Conservation (phyloP, 176 grass and related monocot genomes). For the Eragrostis curvula region DNA sequence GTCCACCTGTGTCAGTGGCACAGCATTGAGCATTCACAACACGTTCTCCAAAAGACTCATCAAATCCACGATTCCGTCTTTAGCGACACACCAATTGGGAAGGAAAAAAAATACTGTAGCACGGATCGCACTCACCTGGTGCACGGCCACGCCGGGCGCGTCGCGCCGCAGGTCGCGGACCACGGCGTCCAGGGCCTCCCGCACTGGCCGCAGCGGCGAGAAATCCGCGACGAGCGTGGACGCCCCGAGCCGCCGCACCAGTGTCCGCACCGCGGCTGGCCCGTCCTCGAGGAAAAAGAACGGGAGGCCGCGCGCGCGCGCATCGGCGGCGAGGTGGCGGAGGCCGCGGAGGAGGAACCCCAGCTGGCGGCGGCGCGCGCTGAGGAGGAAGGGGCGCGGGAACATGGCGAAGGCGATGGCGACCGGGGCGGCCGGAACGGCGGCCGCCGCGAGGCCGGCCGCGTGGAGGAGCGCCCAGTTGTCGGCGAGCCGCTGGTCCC, state of each 20-base stretch:
- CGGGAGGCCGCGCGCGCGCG: conserved; percentile 47
- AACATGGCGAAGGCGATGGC: conserved; percentile 76
- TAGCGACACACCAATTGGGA: not conserved
- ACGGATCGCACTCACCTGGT: conserved; percentile 48
- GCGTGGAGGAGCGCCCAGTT: conserved; percentile 98
- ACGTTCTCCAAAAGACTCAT: not conserved
- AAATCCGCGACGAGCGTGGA: conserved; percentile 79
- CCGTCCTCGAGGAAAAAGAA: conserved; percentile 74
- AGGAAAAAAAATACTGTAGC: not conserved
- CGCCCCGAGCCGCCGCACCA: conserved; percentile 66
- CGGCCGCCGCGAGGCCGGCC: conserved; percentile 65
- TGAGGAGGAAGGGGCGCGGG: conserved; percentile 63
- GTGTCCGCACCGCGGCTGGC: conserved; percentile 50
- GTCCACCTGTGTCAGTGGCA: conserved; percentile 58
- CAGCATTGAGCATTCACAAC: not conserved
- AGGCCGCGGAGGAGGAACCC: conserved; percentile 74
- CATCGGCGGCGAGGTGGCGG: conserved; percentile 43
- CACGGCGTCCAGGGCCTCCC: conserved; percentile 58
- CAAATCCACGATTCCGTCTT: no score
- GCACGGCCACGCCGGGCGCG: conserved; percentile 44
- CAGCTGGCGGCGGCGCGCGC: conserved; percentile 62
- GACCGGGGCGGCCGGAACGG: conserved; percentile 54
- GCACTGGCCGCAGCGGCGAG: conserved; percentile 74
- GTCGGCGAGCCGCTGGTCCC: conserved; percentile 82
- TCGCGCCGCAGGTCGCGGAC: conserved; percentile 36